Base-by-base conservation (phyloP, 164 flowering plant species). In the Pachysandra terminalis region DNA sequence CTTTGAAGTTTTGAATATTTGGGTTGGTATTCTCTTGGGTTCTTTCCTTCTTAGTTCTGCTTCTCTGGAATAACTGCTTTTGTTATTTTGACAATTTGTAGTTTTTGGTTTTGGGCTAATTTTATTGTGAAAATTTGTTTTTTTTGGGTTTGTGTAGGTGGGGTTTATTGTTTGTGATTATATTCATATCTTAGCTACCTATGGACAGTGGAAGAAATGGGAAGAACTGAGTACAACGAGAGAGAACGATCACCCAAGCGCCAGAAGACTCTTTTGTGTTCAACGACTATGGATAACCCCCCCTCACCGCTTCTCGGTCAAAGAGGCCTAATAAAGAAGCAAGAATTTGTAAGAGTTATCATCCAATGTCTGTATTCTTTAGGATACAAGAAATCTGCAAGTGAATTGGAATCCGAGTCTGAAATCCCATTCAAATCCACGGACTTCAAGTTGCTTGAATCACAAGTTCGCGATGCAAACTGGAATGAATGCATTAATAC, bases 341-440 rank as follows among this genome's bases (percentile, higher is more conserved):
- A 80, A 25, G 97, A 93, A 76, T 87, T 91, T 63, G 81, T 90
- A 1, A 80, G 94, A 59, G 65, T 87, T 56, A 79, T 91, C 24
- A 73, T 87, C 67, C 95, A 87, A 55, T 83, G 84, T 61, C 79
- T 94, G 25, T 79, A 83, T 69, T 85, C 97, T 10, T 73, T 91
- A 60, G 98, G 97, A n/a, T 91, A 85, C 66, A 62, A 48, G 5
- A 84, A 78, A 23, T 79, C 96, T 56, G 98, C 93, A 0, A 70
- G 79, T 9, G 78, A 81, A 69, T 76, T 91, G 71, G 98, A 94
- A 77, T 77, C 75, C 2, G 98, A 94, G 69, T 91, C 98, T 9
- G 83, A 87, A 2, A 73, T 87, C 66, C 53, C 73, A 16, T 66
- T 41, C 48, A 83, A 82, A 52, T 81, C 88, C 3, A 12, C 54